phyloP scores from a whole-genome alignment of 2,329 filamentous ascomycete species.

The Sarocladiaceae sp. region DNA sequence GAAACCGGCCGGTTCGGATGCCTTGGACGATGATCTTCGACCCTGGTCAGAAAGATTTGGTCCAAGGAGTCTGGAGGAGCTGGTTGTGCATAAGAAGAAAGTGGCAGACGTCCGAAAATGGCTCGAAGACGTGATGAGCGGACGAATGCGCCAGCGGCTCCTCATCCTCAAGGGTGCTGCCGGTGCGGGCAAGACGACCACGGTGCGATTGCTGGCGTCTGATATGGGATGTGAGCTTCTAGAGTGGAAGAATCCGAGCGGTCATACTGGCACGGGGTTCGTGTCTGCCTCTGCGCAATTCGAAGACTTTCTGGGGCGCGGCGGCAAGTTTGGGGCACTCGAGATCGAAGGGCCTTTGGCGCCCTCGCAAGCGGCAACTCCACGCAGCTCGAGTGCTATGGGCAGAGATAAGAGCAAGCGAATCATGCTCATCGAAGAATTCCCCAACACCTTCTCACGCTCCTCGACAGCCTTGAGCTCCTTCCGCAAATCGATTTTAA shows the following conservation, averaged over 20 bases:
- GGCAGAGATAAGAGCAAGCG: slow-evolving; percentile 28
- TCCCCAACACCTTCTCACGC: slow-evolving; percentile 69
- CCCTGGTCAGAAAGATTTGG: slow-evolving; percentile 89
- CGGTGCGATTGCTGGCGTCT: slow-evolving; percentile 70
- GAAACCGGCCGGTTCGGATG: slow-evolving; percentile 21
- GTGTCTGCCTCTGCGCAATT: slow-evolving; percentile 76
- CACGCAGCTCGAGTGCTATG: slow-evolving; percentile 14
- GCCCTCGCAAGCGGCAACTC: slow-evolving; percentile 15
- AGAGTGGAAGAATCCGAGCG: slow-evolving; percentile 86
- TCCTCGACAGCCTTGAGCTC: slow-evolving; percentile 61
- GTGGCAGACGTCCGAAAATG: slow-evolving; percentile 80
- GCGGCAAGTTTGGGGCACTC: slow-evolving; percentile 74
- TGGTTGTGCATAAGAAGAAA: slow-evolving; percentile 94
- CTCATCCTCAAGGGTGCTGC: slow-evolving; percentile 86
- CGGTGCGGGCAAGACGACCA: slow-evolving; percentile 90
- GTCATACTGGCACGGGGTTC: slow-evolving; percentile 54
- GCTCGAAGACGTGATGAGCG: slow-evolving; percentile 70
- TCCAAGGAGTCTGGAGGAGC: slow-evolving; percentile 70
- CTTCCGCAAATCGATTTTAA: slow-evolving; percentile 71
- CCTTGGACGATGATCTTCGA: slow-evolving; percentile 51
- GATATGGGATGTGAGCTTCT: slow-evolving; percentile 73
- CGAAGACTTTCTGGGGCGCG: slow-evolving; percentile 82
- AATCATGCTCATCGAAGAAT: slow-evolving; percentile 75
- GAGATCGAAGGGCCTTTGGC: slow-evolving; percentile 35
- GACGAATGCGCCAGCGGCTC: slow-evolving; percentile 64